Evolutionary conservation across 78 protist genomes (phyloP), one percentile per base, ranked within the genome.

Genomic region (Chrysochromulina tobinii): DNA sequence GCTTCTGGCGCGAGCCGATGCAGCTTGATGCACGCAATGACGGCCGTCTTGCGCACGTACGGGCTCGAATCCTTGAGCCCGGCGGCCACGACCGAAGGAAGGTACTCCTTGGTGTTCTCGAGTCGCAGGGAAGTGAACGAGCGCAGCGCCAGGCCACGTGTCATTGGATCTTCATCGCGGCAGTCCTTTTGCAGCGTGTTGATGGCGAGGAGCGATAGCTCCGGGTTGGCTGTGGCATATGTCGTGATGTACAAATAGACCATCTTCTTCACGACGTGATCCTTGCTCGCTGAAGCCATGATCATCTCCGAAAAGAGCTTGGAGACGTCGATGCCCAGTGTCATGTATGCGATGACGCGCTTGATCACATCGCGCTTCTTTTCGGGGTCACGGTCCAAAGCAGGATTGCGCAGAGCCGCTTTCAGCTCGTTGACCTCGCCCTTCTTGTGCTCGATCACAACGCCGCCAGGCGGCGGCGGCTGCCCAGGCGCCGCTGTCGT

Each of bases 81-180:
- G 11, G 21, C 61, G 59, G 20, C 3, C 50, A 98, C 72, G 21
- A 91, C 61, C 9, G 88, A 85, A 17, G 93, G 59, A 9, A 98
- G 68, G 84, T 98, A 97, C 92, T 98, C 99, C 21, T 95, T 89
- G 12, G 96, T 7, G 79, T 94, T n/a, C 57, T 14, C 27, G 11
- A 38, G 54, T 23, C 96, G 66, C 87, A 97, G 93, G 20, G 96
- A 91, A 84, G 95, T 89, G 81, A 96, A 69, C 57, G 94, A 89
- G 27, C 99, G 95, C 18, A 98, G 91, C 2, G 99, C 99, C 0
- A 98, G 89, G 2, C 99, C 99, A 5, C 99, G 96, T n/a, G 97
- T 94, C 85, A 98, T 90, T 51, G 99, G 99, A 67, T 94, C 96
- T 11, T 92, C 86, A 75, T 98, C 98, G 25, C 55, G 11, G 87